These are phyloP conservation scores for Chalciporus pseudorubinellus DNA, from an alignment of 768 basidiomycete genomes.

Conservation along the genomic window DNA sequence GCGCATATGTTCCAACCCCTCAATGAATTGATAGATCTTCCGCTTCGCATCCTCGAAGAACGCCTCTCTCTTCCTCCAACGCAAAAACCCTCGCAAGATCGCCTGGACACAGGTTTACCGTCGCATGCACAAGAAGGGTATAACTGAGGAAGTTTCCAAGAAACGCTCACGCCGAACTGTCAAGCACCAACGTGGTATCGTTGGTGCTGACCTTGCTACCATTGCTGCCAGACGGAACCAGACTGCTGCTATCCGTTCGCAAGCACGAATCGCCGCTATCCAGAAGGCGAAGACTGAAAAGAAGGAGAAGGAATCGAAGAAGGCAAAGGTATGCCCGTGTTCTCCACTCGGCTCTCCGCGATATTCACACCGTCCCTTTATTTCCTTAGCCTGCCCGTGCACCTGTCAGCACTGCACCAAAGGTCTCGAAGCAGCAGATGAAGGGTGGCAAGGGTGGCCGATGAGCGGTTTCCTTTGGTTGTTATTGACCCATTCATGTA, in stretches of 20 bases:
- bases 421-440: slow-evolving; percentile 94
- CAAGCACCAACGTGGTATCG: slow-evolving; percentile 97
- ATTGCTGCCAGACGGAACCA: slow-evolving; percentile 94
- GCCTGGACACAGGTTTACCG: slow-evolving; percentile 94
- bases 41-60: slow-evolving; percentile 93
- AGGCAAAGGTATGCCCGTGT: slow-evolving; percentile 58
- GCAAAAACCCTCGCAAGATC: slow-evolving; percentile 99
- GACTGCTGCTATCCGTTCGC: slow-evolving; percentile 77
- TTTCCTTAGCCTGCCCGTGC: slow-evolving; percentile 52
- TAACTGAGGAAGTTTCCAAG: slow-evolving; percentile 99
- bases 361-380: slow-evolving; percentile 9
- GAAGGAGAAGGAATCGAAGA: slow-evolving; percentile 94
- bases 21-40: slow-evolving; percentile 63
- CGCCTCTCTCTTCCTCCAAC: slow-evolving; percentile 95
- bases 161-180: slow-evolving; percentile 95
- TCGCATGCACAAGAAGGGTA: slow-evolving; percentile 99
- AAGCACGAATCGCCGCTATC: slow-evolving; percentile 82
- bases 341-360: neutral
- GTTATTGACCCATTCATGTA: slow-evolving; percentile 17
- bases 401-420: slow-evolving; percentile 60
- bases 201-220: slow-evolving; percentile 89
- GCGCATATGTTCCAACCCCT: no score
- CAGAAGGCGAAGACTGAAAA: slow-evolving; percentile 94
- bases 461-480: slow-evolving; percentile 36
- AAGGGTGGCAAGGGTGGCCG: slow-evolving; percentile 84